These are phyloP conservation scores for Ambrosiella beaveri DNA, from an alignment of 2,329 filamentous ascomycete species.

Conservation along the genomic window DNA sequence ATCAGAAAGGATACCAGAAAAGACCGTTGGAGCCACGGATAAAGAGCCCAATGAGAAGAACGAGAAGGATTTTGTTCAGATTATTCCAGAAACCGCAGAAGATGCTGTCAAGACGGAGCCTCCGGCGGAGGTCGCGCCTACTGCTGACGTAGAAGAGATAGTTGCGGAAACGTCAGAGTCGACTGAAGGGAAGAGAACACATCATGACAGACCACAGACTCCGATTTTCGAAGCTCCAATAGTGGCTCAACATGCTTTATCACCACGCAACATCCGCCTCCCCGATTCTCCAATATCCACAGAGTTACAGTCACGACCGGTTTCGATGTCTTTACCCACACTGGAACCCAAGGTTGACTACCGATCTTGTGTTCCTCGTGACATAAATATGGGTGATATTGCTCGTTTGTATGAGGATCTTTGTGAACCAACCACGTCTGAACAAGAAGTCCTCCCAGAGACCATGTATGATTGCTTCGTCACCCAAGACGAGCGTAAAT, in stretches of 20 bases:
- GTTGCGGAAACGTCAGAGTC: neutral
- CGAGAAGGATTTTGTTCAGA: neutral
- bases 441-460: constrained; percentile 25
- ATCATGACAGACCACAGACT: neutral
- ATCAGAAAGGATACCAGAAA: neutral
- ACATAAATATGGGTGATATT: constrained; percentile 11
- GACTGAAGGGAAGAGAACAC: neutral
- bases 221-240: neutral
- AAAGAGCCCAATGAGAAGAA: neutral
- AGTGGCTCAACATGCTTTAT: neutral
- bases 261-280: constrained; percentile 1
- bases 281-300: neutral
- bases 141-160: neutral
- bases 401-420: constrained; percentile 17
- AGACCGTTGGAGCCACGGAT: neutral
- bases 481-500: constrained; percentile 39
- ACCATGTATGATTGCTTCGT: constrained; percentile 34
- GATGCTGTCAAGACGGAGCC: neutral
- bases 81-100: neutral
- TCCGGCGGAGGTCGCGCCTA: too few species aligned
- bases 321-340: neutral
- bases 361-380: neutral
- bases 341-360: neutral
- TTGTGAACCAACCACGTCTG: constrained; percentile 17
- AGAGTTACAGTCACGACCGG: neutral